Percentiles rank a stretch among this genome's conserved stretches.
phyloP scores from a whole-genome alignment of 352 stramenopile species.

The Bremia lactucae region DNA sequence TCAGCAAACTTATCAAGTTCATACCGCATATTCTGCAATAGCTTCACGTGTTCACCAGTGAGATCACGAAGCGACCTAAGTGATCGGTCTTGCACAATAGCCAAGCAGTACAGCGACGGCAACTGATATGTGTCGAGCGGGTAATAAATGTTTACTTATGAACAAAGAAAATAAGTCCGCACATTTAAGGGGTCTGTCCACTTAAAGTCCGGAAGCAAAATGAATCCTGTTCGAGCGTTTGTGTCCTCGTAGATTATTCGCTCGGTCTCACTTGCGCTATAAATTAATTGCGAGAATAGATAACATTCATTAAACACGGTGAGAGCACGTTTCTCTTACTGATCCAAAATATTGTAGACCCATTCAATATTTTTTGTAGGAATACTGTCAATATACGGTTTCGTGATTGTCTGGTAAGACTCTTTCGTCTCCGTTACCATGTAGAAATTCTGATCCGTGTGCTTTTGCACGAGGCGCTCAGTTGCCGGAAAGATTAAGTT shows the following conservation, averaged over 20 bases:
- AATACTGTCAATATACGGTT: slow-evolving; percentile 67
- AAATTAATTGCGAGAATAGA: too few relatives aligned
- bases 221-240: slow-evolving; percentile 53
- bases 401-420: slow-evolving; percentile 62
- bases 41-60: slow-evolving; percentile 38
- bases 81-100: slow-evolving; percentile 64
- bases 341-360: slow-evolving; percentile 84
- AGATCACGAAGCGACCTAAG: slow-evolving; percentile 74
- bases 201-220: slow-evolving; percentile 79
- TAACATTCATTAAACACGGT: too few relatives aligned
- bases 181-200: slow-evolving; percentile 66
- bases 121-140: too few relatives aligned
- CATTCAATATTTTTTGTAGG: slow-evolving; percentile 70
- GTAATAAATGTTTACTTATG: too few relatives aligned
- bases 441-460: slow-evolving; percentile 76
- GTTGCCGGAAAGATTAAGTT: slow-evolving; percentile 79
- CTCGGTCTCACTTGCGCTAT: slow-evolving; percentile 77
- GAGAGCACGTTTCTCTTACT: slow-evolving; percentile 39
- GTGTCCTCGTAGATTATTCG: slow-evolving; percentile 70
- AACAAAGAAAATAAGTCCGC: too few relatives aligned
- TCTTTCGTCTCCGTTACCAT: slow-evolving; percentile 70
- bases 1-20: neutral
- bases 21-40: slow-evolving; percentile 70
- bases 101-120: slow-evolving; percentile 73
- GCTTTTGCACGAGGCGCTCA: slow-evolving; percentile 67